Evolutionary conservation across 164 flowering plant species (phyloP).

Genomic region (Vitis riparia): DNA sequence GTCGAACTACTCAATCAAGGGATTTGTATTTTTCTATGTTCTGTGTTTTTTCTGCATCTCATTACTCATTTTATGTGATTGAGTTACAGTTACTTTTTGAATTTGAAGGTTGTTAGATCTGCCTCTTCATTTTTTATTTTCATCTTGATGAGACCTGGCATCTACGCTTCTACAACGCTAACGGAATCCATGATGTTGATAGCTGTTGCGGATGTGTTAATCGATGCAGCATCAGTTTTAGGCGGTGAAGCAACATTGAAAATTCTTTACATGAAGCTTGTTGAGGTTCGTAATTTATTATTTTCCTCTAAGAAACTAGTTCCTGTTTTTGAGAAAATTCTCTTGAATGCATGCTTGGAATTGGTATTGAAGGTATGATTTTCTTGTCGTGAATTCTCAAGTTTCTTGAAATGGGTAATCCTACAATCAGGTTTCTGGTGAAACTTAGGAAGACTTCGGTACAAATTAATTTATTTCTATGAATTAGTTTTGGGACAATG

Average conservation of each 20-base stretch:
- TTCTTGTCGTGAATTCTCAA: no score
- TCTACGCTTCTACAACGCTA: conserved; percentile 13
- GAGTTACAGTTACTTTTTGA: conserved; percentile 2
- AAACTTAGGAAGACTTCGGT: no score
- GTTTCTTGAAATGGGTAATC: no score
- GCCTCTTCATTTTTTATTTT: conserved; percentile 2
- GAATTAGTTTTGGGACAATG: no score
- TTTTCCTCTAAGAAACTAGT: background rate
- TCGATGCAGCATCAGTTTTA: conserved; percentile 89
- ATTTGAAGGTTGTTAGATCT: conserved; percentile 6
- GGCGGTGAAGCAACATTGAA: conserved; percentile 84
- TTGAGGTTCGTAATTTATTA: conserved; percentile 54
- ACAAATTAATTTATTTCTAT: no score
- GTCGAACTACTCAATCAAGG: background rate
- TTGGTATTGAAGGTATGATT: no score
- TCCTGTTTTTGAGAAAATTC: no score
- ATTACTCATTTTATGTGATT: conserved; percentile 4
- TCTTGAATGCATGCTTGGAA: no score
- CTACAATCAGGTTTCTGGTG: no score
- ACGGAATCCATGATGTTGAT: conserved; percentile 30
- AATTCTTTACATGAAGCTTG: conserved; percentile 86
- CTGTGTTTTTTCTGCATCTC: background rate
- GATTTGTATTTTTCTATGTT: background rate
- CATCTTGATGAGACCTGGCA: conserved; percentile 5
- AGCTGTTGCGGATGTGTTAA: conserved; percentile 94